Percentiles rank a stretch among this genome's conserved stretches.
phyloP scores from a whole-genome alignment of 169 alveolate genomes.

The Plasmodium knowlesi region DNA sequence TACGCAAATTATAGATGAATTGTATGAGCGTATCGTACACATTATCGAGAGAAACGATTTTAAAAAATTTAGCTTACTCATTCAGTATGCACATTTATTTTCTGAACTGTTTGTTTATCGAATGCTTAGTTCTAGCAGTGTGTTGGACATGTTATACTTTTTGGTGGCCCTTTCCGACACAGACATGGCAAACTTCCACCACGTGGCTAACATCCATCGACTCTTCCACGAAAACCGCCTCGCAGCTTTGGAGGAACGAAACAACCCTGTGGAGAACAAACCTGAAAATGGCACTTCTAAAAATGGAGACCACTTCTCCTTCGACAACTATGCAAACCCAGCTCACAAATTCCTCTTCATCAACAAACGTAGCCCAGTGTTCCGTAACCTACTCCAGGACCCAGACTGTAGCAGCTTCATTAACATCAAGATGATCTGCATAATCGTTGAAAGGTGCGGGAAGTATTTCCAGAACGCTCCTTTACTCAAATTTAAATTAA shows the following conservation, averaged over 20 bases:
- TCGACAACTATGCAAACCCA: background rate
- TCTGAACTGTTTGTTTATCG: conserved; percentile 34
- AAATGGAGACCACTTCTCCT: background rate
- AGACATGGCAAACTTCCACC: conserved; percentile 19
- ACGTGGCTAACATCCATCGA: conserved; percentile 5
- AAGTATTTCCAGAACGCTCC: conserved; percentile 33
- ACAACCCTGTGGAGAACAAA: too few species aligned
- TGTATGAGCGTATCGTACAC: conserved; percentile 43
- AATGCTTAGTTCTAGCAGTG: conserved; percentile 23
- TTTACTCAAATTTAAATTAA: conserved; percentile 13
- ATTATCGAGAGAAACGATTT: conserved; percentile 33
- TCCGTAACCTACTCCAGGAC: conserved; percentile 17
- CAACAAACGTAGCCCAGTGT: conserved; percentile 35
- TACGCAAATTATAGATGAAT: conserved; percentile 56
- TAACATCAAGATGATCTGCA: conserved; percentile 54
- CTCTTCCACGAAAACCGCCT: conserved; percentile 12
- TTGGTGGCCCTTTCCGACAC: conserved; percentile 31
- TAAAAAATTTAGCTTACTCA: conserved; percentile 1
- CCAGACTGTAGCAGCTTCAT: conserved; percentile 21
- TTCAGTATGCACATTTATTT: conserved; percentile 47
- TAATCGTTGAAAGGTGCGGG: conserved; percentile 28
- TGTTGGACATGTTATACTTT: conserved; percentile 48
- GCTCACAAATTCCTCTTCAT: conserved; percentile 18
- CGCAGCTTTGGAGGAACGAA: background rate
- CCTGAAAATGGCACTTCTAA: too few species aligned